Conservation (phyloP, 768 basidiomycete genomes). For the Stropharia rugosoannulata region DNA sequence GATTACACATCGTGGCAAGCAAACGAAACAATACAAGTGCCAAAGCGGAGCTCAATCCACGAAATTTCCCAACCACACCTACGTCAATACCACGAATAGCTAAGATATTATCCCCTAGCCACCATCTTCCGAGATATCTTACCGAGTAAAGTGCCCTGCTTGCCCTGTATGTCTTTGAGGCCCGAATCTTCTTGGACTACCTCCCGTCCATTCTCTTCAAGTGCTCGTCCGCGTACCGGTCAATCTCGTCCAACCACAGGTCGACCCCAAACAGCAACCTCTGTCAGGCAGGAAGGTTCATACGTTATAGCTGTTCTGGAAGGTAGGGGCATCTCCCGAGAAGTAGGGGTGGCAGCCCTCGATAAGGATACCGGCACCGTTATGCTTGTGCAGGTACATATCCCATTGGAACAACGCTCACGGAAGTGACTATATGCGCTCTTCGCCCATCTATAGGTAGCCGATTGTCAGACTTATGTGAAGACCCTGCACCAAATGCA, state of each 20-base stretch:
- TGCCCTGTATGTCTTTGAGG: constrained; percentile 16
- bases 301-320: constrained; percentile 73
- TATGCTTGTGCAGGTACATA: constrained; percentile 69
- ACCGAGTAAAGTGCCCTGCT: no score
- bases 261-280: constrained; percentile 66
- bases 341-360: constrained; percentile 87
- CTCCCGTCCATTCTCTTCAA: constrained; percentile 9
- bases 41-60: no score
- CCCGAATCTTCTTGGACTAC: constrained; percentile 18
- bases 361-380: constrained; percentile 77
- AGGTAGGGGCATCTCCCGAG: constrained; percentile 74
- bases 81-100: no score
- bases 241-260: constrained; percentile 60
- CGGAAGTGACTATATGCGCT: neutral
- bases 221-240: constrained; percentile 46
- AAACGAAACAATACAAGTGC: no score
- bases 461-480: constrained; percentile 86
- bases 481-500: constrained; percentile 88
- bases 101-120: no score
- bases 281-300: constrained; percentile 55
- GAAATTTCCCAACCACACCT: no score
- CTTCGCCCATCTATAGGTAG: constrained; percentile 46
- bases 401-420: neutral
- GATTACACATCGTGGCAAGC: no score
- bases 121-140: no score